Evolutionary conservation across 768 basidiomycete genomes (phyloP).

Genomic region (Xerocomus spinulosus): DNA sequence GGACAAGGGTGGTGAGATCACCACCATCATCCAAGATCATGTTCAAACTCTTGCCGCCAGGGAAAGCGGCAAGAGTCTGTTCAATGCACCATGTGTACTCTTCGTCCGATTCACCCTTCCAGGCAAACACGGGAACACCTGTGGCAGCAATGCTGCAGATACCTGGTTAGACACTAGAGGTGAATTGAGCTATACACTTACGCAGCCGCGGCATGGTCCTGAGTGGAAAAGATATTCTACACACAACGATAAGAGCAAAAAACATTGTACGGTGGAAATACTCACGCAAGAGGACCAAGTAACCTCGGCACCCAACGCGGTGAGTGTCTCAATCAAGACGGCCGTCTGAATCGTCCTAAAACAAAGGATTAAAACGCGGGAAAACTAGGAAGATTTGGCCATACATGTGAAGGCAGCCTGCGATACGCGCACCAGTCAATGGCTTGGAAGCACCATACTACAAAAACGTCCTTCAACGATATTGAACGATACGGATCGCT

Average conservation of each 20-base stretch:
- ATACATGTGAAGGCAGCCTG: conserved; percentile 96
- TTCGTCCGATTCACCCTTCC: conserved; percentile 99
- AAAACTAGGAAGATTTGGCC: conserved; percentile 15
- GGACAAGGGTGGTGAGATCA: conserved; percentile 90
- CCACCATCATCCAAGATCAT: conserved; percentile 99
- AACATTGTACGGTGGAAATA: conserved; percentile 9
- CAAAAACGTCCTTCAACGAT: conserved; percentile 7
- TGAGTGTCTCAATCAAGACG: conserved; percentile 97
- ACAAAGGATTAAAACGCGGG: conserved; percentile 3
- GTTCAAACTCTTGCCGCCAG: conserved; percentile 80
- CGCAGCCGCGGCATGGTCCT: conserved; percentile 99
- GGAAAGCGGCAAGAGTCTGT: conserved; percentile 88
- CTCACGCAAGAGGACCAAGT: conserved; percentile 97
- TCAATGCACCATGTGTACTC: conserved; percentile 99
- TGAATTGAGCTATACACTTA: conserved; percentile 36
- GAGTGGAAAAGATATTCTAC: conserved; percentile 99
- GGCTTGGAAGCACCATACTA: conserved; percentile 80
- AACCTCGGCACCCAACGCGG: conserved; percentile 92
- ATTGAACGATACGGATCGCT: conserved; percentile 2
- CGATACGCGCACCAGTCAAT: conserved; percentile 91
- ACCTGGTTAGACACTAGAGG: conserved; percentile 1
- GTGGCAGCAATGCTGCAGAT: conserved; percentile 84
- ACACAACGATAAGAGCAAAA: conserved; percentile 4
- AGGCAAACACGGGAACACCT: conserved; percentile 96
- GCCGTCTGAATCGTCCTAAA: conserved; percentile 96